Base-by-base conservation (phyloP, 345 rosid species). In the Syzygium aromaticum region DNA sequence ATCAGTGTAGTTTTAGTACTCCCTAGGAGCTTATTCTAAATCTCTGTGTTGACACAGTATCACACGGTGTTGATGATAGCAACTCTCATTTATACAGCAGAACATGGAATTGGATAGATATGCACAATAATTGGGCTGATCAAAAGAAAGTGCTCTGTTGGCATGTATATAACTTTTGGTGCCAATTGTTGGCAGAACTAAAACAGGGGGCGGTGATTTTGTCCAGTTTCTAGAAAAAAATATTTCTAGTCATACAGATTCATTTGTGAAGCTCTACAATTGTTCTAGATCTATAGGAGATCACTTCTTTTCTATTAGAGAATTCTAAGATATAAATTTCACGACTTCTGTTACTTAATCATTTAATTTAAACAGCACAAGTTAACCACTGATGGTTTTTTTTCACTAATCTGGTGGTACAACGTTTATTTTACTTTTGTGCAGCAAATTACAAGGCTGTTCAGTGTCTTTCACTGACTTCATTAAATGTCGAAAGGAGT, bases 381-480 rank as follows among this genome's bases (percentile, higher is more conserved):
- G 77, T 73, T 73, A 73, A 73, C 25, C 13, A 7, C 30, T 57
- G 63, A 28, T 38, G 27, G 21, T 57, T 67, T 85, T 38, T 38
- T 16, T 56, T 78, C 64, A 40, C 46, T 86, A 43, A 43, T 67
- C 61, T 25, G 38, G 63, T 11, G 7, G 53, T 84, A 11, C 38
- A 52, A 84, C 86, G 77, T 84, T 83, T 21, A 33, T 52, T 80
- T 25, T 86, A 51, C 40, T 85, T 33, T 9, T 63, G 17, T 89
- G 40, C 91, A 96, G 99, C 99, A 91, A 97, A 97, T 91, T 96
- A 94, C 90, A 96, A 90, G 93, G 99, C 99, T 89, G 99, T 97
- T 78, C 89, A 93, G 73, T 97, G 98, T 86, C 98, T 97, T 91
- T 95, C 94, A 25, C 88, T 97, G 92, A 94, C 90, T 86, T 94